Evolutionary conservation across 306 rosid genomes (phyloP), one percentile per base, ranked within the genome.

Genomic region (Gynostemma pentaphyllum): DNA sequence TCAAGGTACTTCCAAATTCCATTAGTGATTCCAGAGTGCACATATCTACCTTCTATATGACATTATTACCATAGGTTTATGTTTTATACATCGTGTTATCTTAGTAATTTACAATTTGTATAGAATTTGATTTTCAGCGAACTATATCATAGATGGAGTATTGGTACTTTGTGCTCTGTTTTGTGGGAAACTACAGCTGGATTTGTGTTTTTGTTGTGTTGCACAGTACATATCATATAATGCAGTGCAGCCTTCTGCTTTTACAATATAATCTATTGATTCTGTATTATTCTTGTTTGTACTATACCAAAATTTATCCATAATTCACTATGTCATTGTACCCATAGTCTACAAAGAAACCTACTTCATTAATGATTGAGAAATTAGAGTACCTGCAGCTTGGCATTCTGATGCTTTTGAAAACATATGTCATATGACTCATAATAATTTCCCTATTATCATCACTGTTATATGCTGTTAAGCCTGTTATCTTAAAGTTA

Each of bases 1-100:
- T 70, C 84, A 50, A 72, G 99, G 99, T 86, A 78, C 55, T 41
- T 80, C 68, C 56, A 48, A 24, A 19, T 45, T 26, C 30, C 22
- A 37, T 22, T 28, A 36, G n/a, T 70, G 41, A 36, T 75, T 62
- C 56, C 42, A 48, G 59, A 53, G 36, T 40, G 37, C 48, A 23
- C 2, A 1, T 2, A 4, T 7, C 66, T 7, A 40, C 18, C 24
- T 54, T 52, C 36, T 24, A 51, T 24, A 37, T 22, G 46, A 22
- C 47, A 13, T 6, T 37, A 0, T 22, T 37, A 37, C 18, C 7
- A 32, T 26, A 60, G 65, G 11, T 13, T 24, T 60, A 6, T 46
- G 48, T 37, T 60, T 39, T 59, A 22, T 60, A 11, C 29, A 60
- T 29, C 66, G 4, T 14, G 15, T 61, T 41, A 28, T 54, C 15